Percentiles rank a stretch among this genome's conserved stretches.
Evolutionary conservation across 441 rosid genomes (phyloP).

Genomic region (Pelargonium fulgidum): DNA sequence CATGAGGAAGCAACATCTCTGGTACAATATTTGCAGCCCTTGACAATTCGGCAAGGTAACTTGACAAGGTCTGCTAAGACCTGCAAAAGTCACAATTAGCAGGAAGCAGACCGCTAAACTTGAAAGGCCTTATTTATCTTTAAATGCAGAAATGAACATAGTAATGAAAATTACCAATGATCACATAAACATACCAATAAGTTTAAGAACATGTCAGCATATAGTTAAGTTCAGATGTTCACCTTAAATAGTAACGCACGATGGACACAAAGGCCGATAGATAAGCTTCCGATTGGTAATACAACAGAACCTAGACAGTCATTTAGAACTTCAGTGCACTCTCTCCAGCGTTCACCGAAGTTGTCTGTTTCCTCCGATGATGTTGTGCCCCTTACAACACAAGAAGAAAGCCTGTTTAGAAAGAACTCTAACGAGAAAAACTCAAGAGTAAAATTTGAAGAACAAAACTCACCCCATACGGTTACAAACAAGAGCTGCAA

Average conservation of each 20-base stretch:
- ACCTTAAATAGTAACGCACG: slow-evolving; percentile 40
- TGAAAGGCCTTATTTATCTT: background rate
- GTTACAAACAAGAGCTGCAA: slow-evolving; percentile 32
- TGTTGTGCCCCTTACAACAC: slow-evolving; percentile 26
- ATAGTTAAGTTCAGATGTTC: slow-evolving; percentile 15
- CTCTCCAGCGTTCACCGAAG: slow-evolving; percentile 26
- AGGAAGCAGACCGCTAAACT: slow-evolving; percentile 1
- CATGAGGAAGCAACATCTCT: slow-evolving; percentile 41
- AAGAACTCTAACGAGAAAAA: slow-evolving; percentile 7
- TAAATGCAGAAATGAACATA: background rate
- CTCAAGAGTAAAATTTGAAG: slow-evolving; percentile 1
- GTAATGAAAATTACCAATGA: slow-evolving; percentile 6
- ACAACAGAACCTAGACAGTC: slow-evolving; percentile 31
- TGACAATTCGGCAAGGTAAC: slow-evolving; percentile 41
- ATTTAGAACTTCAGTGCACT: slow-evolving; percentile 24
- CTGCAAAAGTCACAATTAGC: slow-evolving; percentile 25
- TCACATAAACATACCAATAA: slow-evolving; percentile 6
- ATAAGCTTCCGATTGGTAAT: slow-evolving; percentile 39
- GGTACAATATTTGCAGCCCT: slow-evolving; percentile 40
- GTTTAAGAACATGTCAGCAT: background rate
- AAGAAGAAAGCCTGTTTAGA: slow-evolving; percentile 12
- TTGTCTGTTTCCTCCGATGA: slow-evolving; percentile 29
- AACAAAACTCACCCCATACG: slow-evolving; percentile 31
- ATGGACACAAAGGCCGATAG: slow-evolving; percentile 38
- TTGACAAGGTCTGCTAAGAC: slow-evolving; percentile 34